Conservation (phyloP, 192 early-diverging fungal genomes). For the Coemansia sp. region DNA sequence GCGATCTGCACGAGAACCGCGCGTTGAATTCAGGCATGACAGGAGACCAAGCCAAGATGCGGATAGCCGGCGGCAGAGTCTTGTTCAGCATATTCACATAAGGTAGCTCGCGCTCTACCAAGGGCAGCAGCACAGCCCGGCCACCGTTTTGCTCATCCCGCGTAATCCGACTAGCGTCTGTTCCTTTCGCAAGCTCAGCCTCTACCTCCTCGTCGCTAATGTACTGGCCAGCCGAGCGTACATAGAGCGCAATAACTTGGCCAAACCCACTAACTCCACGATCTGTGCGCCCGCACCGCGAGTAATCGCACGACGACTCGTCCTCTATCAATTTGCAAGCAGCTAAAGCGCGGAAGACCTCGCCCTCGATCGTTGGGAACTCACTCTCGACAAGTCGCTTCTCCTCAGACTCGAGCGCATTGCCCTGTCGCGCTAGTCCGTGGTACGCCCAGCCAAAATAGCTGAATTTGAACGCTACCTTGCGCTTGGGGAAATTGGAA, state of each 20-base stretch:
- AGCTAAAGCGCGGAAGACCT: slow-evolving; percentile 80
- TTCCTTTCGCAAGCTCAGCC: slow-evolving; percentile 22
- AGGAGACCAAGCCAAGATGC: slow-evolving; percentile 90
- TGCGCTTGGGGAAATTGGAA: slow-evolving; percentile 71
- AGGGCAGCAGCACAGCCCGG: slow-evolving; percentile 26
- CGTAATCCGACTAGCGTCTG: slow-evolving; percentile 14
- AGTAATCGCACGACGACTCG: slow-evolving; percentile 70
- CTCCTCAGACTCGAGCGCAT: slow-evolving; percentile 42
- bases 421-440: slow-evolving; percentile 80
- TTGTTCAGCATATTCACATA: slow-evolving; percentile 86
- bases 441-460: slow-evolving; percentile 92
- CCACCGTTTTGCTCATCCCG: slow-evolving; percentile 33
- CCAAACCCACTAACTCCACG: slow-evolving; percentile 90
- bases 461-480: slow-evolving; percentile 84
- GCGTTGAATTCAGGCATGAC: slow-evolving; percentile 79
- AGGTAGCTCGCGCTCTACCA: slow-evolving; percentile 63
- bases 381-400: slow-evolving; percentile 45
- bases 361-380: slow-evolving; percentile 79
- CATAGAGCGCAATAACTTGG: slow-evolving; percentile 81
- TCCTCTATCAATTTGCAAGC: slow-evolving; percentile 76
- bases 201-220: slow-evolving; percentile 50
- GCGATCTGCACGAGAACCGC: slow-evolving; percentile 79
- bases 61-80: slow-evolving; percentile 83
- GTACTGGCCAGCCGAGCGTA: slow-evolving; percentile 64
- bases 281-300: slow-evolving; percentile 85